phyloP scores from a whole-genome alignment of 805 yeast genomes.

The Lipomyces starkeyi region DNA sequence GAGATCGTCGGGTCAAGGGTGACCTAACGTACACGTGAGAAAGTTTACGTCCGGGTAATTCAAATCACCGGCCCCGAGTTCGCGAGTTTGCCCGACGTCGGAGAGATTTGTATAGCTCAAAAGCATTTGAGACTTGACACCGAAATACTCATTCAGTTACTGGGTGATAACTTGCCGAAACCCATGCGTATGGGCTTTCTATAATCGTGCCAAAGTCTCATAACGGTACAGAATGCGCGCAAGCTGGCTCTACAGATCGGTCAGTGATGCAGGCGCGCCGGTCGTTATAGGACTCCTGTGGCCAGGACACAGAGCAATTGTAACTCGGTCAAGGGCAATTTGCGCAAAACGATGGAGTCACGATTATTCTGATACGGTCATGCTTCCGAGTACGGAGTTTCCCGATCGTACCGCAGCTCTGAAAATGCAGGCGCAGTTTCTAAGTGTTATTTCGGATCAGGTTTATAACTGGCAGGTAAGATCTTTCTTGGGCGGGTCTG shows the following conservation, averaged over 20 bases:
- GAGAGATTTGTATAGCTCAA: too few species aligned
- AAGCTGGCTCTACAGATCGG: background rate
- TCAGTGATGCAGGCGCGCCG: background rate
- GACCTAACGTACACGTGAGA: too few species aligned
- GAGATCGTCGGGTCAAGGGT: too few species aligned
- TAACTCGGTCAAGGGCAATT: background rate
- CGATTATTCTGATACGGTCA: conserved; percentile 19
- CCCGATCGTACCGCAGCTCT: conserved; percentile 64
- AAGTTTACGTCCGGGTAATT: too few species aligned
- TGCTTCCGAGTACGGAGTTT: conserved; percentile 71
- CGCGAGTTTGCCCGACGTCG: too few species aligned
- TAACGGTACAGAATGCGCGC: background rate
- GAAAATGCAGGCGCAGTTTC: conserved; percentile 51
- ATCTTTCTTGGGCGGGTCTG: background rate
- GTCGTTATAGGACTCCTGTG: background rate
- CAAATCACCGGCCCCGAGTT: too few species aligned
- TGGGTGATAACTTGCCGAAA: background rate
- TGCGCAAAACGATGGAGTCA: background rate
- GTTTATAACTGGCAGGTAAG: conserved; percentile 69
- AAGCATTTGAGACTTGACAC: too few species aligned
- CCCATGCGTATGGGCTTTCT: background rate
- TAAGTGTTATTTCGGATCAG: conserved; percentile 61
- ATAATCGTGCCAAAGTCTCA: background rate
- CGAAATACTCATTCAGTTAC: background rate
- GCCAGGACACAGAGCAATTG: background rate